phyloP scores from a whole-genome alignment of 352 stramenopile genomes.

The Globisporangium viniferum region DNA sequence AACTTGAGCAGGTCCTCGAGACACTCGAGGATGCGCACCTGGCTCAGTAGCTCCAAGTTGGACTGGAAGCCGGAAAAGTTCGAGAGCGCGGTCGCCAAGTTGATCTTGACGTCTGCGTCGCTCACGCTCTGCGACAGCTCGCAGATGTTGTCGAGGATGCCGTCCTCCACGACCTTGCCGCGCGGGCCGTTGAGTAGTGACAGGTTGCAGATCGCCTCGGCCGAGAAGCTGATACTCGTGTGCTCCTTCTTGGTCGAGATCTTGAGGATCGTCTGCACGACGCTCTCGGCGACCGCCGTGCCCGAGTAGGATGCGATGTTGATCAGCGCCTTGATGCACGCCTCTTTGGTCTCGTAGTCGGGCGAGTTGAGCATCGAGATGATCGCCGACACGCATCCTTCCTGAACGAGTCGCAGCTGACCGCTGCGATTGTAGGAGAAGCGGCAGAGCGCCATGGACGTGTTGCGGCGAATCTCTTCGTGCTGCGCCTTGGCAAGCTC shows the following conservation, averaged over 20 bases:
- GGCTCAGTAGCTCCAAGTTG: conserved; percentile 68
- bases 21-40: conserved; percentile 65
- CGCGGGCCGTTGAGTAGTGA: conserved; percentile 65
- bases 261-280: conserved; percentile 77
- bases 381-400: conserved; percentile 80
- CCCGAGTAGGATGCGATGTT: conserved; percentile 77
- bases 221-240: conserved; percentile 50
- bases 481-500: conserved; percentile 79
- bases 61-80: conserved; percentile 73
- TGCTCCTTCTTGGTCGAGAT: conserved; percentile 68
- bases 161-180: conserved; percentile 75
- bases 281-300: conserved; percentile 58
- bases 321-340: conserved; percentile 82
- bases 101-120: conserved; percentile 43
- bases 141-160: conserved; percentile 74
- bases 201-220: conserved; percentile 76
- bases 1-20: conserved; percentile 73
- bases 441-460: conserved; percentile 79
- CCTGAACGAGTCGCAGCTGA: conserved; percentile 71
- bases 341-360: conserved; percentile 78
- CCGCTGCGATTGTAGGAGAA: conserved; percentile 75
- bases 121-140: conserved; percentile 45
- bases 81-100: conserved; percentile 70
- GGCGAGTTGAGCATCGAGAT: conserved; percentile 82
- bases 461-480: conserved; percentile 78